Base-by-base conservation (phyloP, 371 early-diverging fungal genomes). In the Rhizopus arrhizus region DNA sequence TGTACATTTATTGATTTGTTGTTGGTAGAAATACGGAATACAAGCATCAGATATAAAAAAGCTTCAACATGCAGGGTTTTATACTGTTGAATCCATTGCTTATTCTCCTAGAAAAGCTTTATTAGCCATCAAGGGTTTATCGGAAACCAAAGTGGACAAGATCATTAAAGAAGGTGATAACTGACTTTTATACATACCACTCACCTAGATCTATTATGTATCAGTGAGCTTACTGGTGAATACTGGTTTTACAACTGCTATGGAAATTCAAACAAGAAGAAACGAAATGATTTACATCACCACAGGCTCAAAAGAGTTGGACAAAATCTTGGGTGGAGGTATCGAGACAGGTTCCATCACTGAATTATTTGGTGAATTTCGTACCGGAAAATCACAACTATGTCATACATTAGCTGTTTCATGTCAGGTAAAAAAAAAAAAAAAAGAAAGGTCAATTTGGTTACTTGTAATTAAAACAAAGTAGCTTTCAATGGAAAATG, bases 311-410 rank as follows among this genome's bases (percentile, higher is more conserved):
- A 87, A 83, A 11, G 98, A 97, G 58, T 76, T 99, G 15, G 96
- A 98, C 79, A 91, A 91, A 69, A 77, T 97, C n/a, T 82, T 99
- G 10, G 95, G 95, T 48, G 95, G 95, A 41, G 99, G 99, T n/a
- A 69, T 99, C 49, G 99, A 99, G 70, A 95, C 98, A 4, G 98
- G 99, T 0, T 85, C 91, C 5, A 98, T 99, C 61, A 99, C 99
- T 16, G 99, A 99, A 74, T 73, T 99, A 6, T 99, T 98, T 89
- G 99, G 99, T 16, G 99, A 99, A 76, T 99, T 98, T 77, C 78
- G 99, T 51, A 97, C 98, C 0, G 99, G 99, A 58, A 99, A 99
- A 77, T 94, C 95, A 35, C 99, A 99, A 78, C 58, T 99, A 3
- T 98, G 99, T 75, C 98, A 97, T 69, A 97, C 95, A 35, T 75